Percentiles rank a stretch among this genome's conserved stretches.
Evolutionary conservation across 2,329 filamentous ascomycete genomes (phyloP).

Genomic region (Pseudopyricularia cyperi): DNA sequence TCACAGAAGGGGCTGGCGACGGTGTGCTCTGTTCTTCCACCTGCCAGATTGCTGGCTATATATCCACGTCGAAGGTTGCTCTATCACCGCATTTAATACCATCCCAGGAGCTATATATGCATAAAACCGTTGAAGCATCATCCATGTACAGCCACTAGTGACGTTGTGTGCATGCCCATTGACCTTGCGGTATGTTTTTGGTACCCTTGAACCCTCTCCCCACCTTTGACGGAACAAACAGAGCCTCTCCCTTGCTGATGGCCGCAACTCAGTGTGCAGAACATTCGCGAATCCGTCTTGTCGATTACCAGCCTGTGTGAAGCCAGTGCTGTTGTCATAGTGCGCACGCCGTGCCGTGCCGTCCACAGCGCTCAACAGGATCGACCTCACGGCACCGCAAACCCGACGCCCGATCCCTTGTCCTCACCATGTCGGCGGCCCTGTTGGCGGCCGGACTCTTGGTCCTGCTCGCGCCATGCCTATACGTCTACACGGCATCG

Average conservation of each 20-base stretch:
- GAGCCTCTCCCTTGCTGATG: not conserved
- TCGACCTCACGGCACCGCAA: not conserved
- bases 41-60: not conserved
- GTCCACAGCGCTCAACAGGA: not conserved
- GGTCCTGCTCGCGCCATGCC: conserved; percentile 25
- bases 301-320: not conserved
- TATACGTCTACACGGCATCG: conserved; percentile 39
- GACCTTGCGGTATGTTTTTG: not conserved
- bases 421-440: not conserved
- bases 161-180: not conserved
- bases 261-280: not conserved
- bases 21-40: not conserved
- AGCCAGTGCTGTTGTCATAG: not conserved
- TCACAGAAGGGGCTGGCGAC: not conserved
- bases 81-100: not conserved
- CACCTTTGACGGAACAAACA: not conserved
- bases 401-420: not conserved
- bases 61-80: too few relatives aligned
- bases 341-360: not conserved
- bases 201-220: conserved; percentile 1
- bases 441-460: conserved; percentile 20
- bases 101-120: not conserved
- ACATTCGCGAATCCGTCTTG: not conserved
- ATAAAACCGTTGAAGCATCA: not conserved
- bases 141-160: not conserved